Evolutionary conservation across 352 stramenopile genomes (phyloP).

Genomic region (Pythium inflatum): DNA sequence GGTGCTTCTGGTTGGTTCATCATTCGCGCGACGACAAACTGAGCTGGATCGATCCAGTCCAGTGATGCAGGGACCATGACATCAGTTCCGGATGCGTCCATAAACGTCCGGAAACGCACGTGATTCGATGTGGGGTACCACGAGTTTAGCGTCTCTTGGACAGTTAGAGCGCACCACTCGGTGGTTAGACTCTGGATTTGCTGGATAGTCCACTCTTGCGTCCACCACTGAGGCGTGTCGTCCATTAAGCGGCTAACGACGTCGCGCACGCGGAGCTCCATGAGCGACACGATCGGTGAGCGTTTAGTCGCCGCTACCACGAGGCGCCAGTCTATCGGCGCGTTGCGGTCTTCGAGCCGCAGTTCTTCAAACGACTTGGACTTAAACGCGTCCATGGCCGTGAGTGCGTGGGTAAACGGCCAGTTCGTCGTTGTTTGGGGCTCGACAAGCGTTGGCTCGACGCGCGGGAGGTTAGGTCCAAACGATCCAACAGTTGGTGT

Average conservation of each 20-base stretch:
- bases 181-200: neutral
- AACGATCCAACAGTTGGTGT: neutral
- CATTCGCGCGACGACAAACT: neutral
- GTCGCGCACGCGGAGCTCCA: slow-evolving; percentile 10
- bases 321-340: neutral
- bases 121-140: neutral
- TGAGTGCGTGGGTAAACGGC: slow-evolving; percentile 2
- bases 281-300: neutral
- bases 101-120: neutral
- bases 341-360: slow-evolving; percentile 11
- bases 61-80: neutral
- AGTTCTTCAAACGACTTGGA: slow-evolving; percentile 17
- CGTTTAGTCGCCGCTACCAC: neutral
- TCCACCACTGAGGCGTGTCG: neutral
- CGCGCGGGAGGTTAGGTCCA: neutral
- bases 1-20: neutral
- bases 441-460: neutral
- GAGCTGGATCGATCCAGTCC: neutral
- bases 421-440: neutral
- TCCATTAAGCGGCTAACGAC: slow-evolving; percentile 1
- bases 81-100: neutral
- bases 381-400: slow-evolving; percentile 17
- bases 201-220: neutral
- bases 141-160: neutral
- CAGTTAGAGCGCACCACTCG: neutral